phyloP scores from a whole-genome alignment of 345 rosid species.

The Erysimum cheiranthoides region DNA sequence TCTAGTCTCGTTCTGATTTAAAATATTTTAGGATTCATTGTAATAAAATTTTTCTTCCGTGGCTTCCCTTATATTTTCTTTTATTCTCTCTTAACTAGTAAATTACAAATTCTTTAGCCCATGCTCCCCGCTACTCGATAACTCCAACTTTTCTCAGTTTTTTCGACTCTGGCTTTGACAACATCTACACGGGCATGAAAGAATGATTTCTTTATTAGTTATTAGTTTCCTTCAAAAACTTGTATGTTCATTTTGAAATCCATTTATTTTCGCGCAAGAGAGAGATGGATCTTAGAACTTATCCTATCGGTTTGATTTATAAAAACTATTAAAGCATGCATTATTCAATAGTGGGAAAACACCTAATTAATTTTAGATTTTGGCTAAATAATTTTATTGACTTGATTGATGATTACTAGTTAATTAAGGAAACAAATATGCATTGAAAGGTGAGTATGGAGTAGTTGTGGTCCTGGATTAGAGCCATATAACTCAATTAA shows the following conservation, averaged over 20 bases:
- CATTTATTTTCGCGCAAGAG: background rate
- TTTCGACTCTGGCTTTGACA: background rate
- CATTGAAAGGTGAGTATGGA: background rate
- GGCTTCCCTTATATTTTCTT: background rate
- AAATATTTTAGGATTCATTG: too few relatives aligned
- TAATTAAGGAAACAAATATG: background rate
- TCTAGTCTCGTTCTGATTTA: background rate
- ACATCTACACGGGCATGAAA: background rate
- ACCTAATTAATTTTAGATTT: conserved; percentile 4
- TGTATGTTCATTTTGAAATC: background rate
- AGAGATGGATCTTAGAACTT: conserved; percentile 17
- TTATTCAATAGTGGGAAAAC: conserved; percentile 19
- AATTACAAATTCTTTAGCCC: background rate
- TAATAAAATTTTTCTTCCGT: background rate
- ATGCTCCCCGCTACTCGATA: background rate
- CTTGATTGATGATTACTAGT: conserved; percentile 14
- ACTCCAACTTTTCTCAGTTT: background rate
- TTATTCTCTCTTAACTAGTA: background rate
- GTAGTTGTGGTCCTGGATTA: conserved; percentile 13
- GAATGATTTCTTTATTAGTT: background rate
- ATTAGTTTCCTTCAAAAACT: background rate
- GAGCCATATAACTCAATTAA: conserved; percentile 4
- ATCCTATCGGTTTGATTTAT: conserved; percentile 8
- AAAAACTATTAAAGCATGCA: background rate
- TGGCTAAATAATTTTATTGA: too few relatives aligned